phyloP scores from a whole-genome alignment of 2,329 filamentous ascomycete species.

The Dactylellina leptospora region DNA sequence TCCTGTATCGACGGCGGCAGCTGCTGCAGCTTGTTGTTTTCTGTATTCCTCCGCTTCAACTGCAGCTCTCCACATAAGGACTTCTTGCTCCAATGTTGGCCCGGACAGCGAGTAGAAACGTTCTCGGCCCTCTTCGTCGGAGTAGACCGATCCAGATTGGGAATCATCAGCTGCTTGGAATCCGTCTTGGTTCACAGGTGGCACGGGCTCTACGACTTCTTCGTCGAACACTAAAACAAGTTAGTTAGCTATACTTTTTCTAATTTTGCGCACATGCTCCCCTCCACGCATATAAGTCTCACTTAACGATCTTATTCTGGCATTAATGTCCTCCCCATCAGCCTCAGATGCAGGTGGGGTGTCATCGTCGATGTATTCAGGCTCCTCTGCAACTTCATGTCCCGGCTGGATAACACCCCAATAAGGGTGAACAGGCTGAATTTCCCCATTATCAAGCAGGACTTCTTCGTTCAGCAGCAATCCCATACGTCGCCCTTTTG shows the following conservation, averaged over 20 bases:
- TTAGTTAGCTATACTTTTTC: conserved; percentile 8
- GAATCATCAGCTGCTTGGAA: background rate
- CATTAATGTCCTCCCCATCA: background rate
- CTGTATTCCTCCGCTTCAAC: background rate
- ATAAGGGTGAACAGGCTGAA: conserved; percentile 2
- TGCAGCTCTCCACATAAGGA: background rate
- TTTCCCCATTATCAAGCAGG: background rate
- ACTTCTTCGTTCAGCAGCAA: conserved; percentile 6
- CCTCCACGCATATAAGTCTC: background rate
- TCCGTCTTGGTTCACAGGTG: background rate
- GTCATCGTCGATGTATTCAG: conserved; percentile 14
- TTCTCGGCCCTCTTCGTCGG: conserved; percentile 12
- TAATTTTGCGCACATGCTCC: background rate
- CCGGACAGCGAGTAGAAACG: background rate
- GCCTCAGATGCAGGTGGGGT: conserved; percentile 3
- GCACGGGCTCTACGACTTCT: background rate
- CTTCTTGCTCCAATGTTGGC: conserved; percentile 3
- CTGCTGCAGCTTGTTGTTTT: background rate
- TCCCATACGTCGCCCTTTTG: conserved; percentile 11
- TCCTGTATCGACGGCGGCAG: background rate
- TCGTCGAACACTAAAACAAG: background rate
- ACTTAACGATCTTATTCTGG: conserved; percentile 2
- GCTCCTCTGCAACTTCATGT: conserved; percentile 30
- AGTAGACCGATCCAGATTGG: conserved; percentile 1
- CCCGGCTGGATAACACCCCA: conserved; percentile 32